Base-by-base conservation (phyloP, 176 grass and related monocot genomes). In the Hsuehochloa calcarea region DNA sequence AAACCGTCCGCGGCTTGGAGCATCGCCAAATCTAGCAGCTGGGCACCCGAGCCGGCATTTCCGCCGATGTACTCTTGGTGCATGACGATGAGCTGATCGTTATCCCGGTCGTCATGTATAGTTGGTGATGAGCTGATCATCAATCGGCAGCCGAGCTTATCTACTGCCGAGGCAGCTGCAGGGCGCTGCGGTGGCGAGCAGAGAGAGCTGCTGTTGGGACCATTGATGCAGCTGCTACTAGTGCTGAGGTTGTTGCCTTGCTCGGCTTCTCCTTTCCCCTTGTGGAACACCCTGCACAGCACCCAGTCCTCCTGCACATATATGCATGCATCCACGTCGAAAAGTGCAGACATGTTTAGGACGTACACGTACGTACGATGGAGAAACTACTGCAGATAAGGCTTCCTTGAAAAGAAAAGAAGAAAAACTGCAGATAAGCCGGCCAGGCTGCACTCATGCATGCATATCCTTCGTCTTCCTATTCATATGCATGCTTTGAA, bases 211-310 rank as follows among this genome's bases (percentile, higher is more conserved):
- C n/a, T 4, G 56, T 9, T 59, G 55, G 20, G 20, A 10, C 22
- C 55, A 23, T 9, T 59, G 55, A n/a, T 58, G 23, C 37, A 1
- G 76, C 39, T 17, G n/a, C 25, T 4, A 0, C 13, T 20, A 3
- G 5, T 7, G 51, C 5, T 22, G 19, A 3, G 12, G 50, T 54
- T 7, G 50, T 6, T 20, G 51, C 17, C 6, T 10, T 60, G 56
- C 56, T 22, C 59, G 39, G 60, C 62, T 55, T 72, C 65, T 34
- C 51, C 82, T 67, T 65, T 86, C 62, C 52, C 69, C 79, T 74
- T 90, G 41, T 67, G 41, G 75, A 90, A 79, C 25, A 90, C 83
- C 70, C 84, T 83, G 68, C 89, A 90, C 29, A 90, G 84, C 49
- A 90, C 89, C 83, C 84, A 90, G 50, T 79, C 79, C 41, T 86